phyloP scores from a whole-genome alignment of 177 flowering plant species.

The Vitis hybrid region DNA sequence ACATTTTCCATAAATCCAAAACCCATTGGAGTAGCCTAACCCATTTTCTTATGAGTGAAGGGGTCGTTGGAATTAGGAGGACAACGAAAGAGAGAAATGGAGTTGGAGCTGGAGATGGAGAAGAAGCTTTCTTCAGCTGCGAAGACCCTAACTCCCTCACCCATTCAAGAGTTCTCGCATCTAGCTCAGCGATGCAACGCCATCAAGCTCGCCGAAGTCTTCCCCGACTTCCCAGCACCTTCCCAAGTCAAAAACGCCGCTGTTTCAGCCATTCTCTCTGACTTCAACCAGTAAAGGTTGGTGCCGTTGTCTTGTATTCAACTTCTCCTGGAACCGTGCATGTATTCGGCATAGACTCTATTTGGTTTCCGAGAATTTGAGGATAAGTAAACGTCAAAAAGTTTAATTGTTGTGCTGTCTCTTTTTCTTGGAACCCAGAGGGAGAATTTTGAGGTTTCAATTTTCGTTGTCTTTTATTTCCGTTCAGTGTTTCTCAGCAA shows the following conservation, averaged over 20 bases:
- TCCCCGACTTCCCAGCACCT: conserved; percentile 84
- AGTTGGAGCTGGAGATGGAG: conserved; percentile 57
- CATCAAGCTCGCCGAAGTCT: conserved; percentile 86
- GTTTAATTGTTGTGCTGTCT: no score
- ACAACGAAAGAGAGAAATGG: neutral
- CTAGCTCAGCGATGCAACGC: conserved; percentile 72
- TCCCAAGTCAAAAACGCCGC: conserved; percentile 58
- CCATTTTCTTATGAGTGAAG: neutral
- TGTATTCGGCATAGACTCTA: no score
- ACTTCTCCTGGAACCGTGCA: neutral
- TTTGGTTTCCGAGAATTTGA: no score
- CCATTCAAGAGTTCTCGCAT: conserved; percentile 68
- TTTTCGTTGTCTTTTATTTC: no score
- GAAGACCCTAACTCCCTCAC: conserved; percentile 51
- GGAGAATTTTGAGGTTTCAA: neutral
- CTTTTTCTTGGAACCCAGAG: no score
- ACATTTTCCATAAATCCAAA: no score
- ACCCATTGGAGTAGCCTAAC: no score
- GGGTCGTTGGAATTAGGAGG: neutral
- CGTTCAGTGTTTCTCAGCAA: no score
- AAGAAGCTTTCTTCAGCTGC: conserved; percentile 58
- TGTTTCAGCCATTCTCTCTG: conserved; percentile 69
- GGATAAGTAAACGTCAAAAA: no score
- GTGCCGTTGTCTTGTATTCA: neutral
- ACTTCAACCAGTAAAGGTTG: conserved; percentile 83